A percentile compares a stretch with the other conserved stretches of the same genome.
Conservation (phyloP, 768 basidiomycete genomes). For the Macrolepiota dolichaula region DNA sequence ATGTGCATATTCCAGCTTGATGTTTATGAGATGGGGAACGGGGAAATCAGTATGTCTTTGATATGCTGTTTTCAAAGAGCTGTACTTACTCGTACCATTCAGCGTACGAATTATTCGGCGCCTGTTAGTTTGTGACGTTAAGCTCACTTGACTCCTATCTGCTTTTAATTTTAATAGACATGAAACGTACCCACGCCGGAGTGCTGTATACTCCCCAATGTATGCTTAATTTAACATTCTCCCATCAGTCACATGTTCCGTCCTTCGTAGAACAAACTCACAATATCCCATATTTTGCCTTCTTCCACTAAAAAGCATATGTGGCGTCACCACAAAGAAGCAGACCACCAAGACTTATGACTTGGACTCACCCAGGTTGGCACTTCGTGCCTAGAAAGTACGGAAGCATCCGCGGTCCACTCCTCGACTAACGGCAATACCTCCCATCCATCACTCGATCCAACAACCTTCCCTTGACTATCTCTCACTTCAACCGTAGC, state of each 20-base stretch:
- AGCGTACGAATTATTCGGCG: conserved; percentile 36
- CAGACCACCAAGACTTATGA: not conserved
- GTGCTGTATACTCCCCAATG: conserved; percentile 50
- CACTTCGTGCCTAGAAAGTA: conserved; percentile 43
- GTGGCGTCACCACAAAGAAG: not conserved
- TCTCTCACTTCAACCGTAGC: conserved; percentile 33
- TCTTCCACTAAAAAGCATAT: conserved; percentile 34
- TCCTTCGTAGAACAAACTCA: conserved; percentile 20
- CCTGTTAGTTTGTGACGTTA: conserved; percentile 21
- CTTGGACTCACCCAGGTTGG: conserved; percentile 45
- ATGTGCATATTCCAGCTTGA: conserved; percentile 39
- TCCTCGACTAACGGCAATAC: conserved; percentile 33
- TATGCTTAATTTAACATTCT: conserved; percentile 27
- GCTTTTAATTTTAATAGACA: not conserved
- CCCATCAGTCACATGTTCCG: not conserved
- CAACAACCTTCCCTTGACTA: conserved; percentile 28
- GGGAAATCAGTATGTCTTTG: not conserved
- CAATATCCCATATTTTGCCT: conserved; percentile 58
- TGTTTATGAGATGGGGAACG: too few relatives aligned
- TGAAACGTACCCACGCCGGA: conserved; percentile 35
- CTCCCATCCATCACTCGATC: conserved; percentile 33
- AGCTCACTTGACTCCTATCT: not conserved
- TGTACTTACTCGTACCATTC: conserved; percentile 56
- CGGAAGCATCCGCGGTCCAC: conserved; percentile 34
- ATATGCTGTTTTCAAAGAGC: not conserved